These are phyloP conservation scores for Mollisiaceae sp. DNA, from an alignment of 2,329 filamentous ascomycete genomes.

Conservation along the genomic window DNA sequence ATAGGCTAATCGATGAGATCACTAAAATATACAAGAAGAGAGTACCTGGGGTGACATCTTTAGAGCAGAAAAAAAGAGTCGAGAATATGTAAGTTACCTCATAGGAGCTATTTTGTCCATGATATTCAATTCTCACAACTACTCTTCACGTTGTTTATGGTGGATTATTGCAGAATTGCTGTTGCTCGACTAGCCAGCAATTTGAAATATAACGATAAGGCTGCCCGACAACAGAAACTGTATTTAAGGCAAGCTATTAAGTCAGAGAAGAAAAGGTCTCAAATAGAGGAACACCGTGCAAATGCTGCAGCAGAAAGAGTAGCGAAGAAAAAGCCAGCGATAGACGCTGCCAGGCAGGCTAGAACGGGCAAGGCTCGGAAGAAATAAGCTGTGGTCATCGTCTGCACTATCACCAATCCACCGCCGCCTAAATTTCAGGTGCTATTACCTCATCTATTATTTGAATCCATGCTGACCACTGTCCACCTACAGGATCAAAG, in stretches of 20 bases:
- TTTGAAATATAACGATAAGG: neutral
- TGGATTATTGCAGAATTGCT: slow-evolving; percentile 1
- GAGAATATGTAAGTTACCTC: slow-evolving; percentile 45
- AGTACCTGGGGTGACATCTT: slow-evolving; percentile 45
- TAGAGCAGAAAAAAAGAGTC: slow-evolving; percentile 59
- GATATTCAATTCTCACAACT: too few species aligned
- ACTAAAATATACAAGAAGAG: slow-evolving; percentile 34
- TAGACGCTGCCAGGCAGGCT: neutral
- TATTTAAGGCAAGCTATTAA: neutral
- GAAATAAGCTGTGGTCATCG: neutral
- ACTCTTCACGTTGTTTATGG: neutral
- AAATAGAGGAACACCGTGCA: neutral
- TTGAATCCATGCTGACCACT: slow-evolving; percentile 21
- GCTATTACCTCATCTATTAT: neutral
- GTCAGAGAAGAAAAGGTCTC: neutral
- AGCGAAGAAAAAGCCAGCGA: neutral
- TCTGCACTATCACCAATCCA: neutral
- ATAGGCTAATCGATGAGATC: slow-evolving; percentile 39
- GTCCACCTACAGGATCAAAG: slow-evolving; percentile 34
- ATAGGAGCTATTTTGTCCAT: neutral
- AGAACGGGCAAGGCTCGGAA: slow-evolving; percentile 3
- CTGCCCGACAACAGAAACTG: neutral
- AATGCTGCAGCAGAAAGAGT: neutral
- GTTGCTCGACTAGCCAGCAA: neutral
- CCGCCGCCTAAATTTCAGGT: neutral